Percentiles rank a stretch among this genome's conserved stretches.
phyloP scores from a whole-genome alignment of 306 rosid genomes.

The Cicer bijugum region DNA sequence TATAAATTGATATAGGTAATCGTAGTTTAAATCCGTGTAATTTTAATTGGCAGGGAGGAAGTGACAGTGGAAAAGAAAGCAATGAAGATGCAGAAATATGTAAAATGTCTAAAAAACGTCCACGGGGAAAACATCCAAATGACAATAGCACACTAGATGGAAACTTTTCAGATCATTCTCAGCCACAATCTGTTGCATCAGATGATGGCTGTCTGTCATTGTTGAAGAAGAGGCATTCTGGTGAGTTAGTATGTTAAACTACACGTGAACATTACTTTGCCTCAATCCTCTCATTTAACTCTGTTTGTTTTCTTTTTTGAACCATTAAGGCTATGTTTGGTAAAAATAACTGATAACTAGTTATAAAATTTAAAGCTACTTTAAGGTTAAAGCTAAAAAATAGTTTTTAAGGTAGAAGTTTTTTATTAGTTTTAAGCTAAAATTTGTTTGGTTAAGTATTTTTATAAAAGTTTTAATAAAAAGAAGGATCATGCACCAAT shows the following conservation, averaged over 20 bases:
- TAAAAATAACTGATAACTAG: not conserved
- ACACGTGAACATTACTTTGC: slow-evolving; percentile 31
- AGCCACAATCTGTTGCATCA: slow-evolving; percentile 66
- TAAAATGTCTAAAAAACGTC: slow-evolving; percentile 64
- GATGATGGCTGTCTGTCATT: slow-evolving; percentile 76
- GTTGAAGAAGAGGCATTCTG: slow-evolving; percentile 80
- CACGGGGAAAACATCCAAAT: slow-evolving; percentile 57
- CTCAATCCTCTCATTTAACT: slow-evolving; percentile 38
- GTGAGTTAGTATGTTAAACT: slow-evolving; percentile 54
- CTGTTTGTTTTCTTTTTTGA: slow-evolving; percentile 25
- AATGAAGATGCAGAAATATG: slow-evolving; percentile 59
- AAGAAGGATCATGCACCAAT: not conserved
- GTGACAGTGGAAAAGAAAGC: slow-evolving; percentile 87
- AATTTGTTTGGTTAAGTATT: not conserved
- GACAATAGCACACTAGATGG: slow-evolving; percentile 61
- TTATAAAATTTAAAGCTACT: not conserved
- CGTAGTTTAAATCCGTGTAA: slow-evolving; percentile 40
- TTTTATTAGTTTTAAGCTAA: not conserved
- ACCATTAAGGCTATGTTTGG: slow-evolving; percentile 29
- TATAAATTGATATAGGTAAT: slow-evolving; percentile 29
- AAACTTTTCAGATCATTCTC: slow-evolving; percentile 66
- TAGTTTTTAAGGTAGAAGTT: not conserved
- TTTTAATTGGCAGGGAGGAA: slow-evolving; percentile 75
- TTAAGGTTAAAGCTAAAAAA: slow-evolving; percentile 25
- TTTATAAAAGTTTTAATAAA: not conserved